phyloP scores from a whole-genome alignment of 176 grass and related monocot genomes.

The Musa acuminata region DNA sequence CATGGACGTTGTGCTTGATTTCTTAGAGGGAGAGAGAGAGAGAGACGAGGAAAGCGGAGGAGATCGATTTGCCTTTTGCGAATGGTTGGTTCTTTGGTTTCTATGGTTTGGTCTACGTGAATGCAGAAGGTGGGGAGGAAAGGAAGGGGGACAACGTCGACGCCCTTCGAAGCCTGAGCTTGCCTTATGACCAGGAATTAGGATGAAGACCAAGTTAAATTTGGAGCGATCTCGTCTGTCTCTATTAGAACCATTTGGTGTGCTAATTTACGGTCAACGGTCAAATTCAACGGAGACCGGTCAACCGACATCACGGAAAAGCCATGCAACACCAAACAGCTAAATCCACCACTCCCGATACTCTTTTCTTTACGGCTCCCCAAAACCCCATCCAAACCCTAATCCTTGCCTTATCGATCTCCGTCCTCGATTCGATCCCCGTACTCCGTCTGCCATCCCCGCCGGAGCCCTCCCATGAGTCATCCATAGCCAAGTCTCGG shows the following conservation, averaged over 20 bases:
- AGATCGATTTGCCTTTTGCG: too few species aligned
- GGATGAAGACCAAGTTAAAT: background rate
- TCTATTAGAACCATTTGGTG: too few species aligned
- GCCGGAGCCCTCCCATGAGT: background rate
- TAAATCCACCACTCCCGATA: background rate
- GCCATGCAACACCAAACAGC: background rate
- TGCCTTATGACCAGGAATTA: background rate
- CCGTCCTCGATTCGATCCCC: background rate
- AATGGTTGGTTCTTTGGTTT: too few species aligned
- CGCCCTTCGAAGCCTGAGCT: background rate
- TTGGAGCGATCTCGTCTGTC: background rate
- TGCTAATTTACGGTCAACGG: too few species aligned
- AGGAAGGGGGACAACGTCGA: background rate
- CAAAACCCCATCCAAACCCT: background rate
- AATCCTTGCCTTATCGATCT: background rate
- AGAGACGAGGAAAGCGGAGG: background rate
- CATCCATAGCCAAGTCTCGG: background rate
- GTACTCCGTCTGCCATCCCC: background rate
- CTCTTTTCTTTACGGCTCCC: background rate
- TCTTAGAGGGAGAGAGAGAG: background rate
- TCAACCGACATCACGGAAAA: background rate
- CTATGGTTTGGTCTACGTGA: background rate
- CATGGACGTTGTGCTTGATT: background rate
- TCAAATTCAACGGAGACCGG: background rate
- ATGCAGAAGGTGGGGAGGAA: background rate